phyloP scores from a whole-genome alignment of 805 yeast species.

The Wickerhamiella brachini region DNA sequence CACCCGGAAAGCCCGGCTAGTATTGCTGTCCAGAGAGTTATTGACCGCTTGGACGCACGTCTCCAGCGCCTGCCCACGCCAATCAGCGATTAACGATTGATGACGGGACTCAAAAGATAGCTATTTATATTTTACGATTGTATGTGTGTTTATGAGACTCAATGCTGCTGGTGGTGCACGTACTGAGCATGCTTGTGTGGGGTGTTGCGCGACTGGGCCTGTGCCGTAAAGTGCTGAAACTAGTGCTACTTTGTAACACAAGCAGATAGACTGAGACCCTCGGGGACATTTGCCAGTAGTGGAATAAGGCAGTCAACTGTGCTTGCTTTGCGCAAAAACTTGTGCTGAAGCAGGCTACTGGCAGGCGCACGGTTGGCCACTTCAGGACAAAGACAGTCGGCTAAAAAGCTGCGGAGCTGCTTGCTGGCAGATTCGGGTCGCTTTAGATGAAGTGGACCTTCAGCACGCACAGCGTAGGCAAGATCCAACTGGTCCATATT shows the following conservation, averaged over 20 bases:
- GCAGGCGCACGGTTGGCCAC: not conserved
- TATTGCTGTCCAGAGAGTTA: slow-evolving; percentile 70
- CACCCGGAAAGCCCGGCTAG: slow-evolving; percentile 92
- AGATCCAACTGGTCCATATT: too few species aligned
- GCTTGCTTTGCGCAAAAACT: not conserved
- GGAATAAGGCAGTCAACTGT: not conserved
- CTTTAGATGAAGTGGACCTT: too few species aligned
- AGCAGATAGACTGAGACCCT: too few species aligned
- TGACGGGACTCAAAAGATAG: not conserved
- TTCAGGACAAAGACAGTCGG: not conserved
- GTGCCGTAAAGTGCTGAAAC: too few species aligned
- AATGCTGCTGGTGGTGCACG: too few species aligned
- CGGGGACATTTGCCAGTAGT: too few species aligned
- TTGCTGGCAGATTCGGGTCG: not conserved
- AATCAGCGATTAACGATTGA: not conserved
- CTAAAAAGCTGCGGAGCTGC: not conserved
- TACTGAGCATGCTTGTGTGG: too few species aligned
- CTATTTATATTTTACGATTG: too few species aligned
- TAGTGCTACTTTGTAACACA: too few species aligned
- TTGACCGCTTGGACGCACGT: slow-evolving; percentile 22
- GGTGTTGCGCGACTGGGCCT: too few species aligned
- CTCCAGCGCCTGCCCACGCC: slow-evolving; percentile 4
- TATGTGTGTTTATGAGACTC: too few species aligned
- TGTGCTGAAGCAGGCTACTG: not conserved
- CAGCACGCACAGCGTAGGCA: too few species aligned